Base-by-base conservation (phyloP, 225 moss, liverwort and hornwort genomes). In the Bryum argenteum region DNA sequence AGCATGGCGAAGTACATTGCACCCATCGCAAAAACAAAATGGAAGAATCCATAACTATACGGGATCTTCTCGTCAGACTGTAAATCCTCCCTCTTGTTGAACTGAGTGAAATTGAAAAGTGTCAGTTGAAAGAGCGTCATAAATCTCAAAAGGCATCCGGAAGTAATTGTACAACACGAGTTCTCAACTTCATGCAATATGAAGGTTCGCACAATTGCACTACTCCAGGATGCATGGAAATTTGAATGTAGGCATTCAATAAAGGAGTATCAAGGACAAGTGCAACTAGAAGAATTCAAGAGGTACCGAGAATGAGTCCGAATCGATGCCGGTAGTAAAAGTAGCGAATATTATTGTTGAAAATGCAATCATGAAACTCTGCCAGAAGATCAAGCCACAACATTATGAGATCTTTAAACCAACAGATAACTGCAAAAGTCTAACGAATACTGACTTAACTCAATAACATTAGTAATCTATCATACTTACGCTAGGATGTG, bases 1-100 rank as follows among this genome's bases (percentile, higher is more conserved):
- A 98, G 91, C 97, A 98, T 98, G 15, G 97, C 97, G 48, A 93
- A 84, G 77, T 97, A 97, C 96, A 97, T 97, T 19, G 93, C 89
- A 37, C 96, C 96, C 88, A 92, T 82, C 8, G 93, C 93, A 66
- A 97, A 97, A 41, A 97, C 93, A 48, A 97, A 93, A 79, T 97
- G 96, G 75, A 97, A 97, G 79, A 97, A 92, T 8, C 93, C 96
- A 37, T 97, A 97, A 75, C 91, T 82, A 18, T 97, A 97, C 5
- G 93, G 93, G 54, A 97, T 80, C 38, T 81, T 80, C 16, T 67
- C 77, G 40, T 86, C 86, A 21, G 64, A 87, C 19, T 54, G 74
- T 17, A 61, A 26, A 43, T 67, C 89, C 26, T 76, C 76, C 2
- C 69, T 77, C 58, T 70, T 85, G 58, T 76, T 92, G 57, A 90